Evolutionary conservation across 768 basidiomycete species (phyloP).

Genomic region (Termitomyces sp.): DNA sequence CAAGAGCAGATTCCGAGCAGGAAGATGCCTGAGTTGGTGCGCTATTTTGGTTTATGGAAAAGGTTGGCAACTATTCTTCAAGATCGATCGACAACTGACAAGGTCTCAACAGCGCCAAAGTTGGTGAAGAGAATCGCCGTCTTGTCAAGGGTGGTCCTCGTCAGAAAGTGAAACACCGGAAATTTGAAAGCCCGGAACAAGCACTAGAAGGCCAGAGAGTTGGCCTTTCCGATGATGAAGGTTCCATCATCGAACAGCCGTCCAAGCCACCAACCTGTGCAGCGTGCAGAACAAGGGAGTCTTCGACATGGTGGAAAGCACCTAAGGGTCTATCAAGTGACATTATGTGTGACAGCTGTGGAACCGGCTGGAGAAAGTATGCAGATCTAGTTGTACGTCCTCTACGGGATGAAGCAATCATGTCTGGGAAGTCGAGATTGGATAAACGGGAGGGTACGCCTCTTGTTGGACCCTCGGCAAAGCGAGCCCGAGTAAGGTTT

Average conservation of each 20-base stretch:
- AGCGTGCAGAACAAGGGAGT: conserved; percentile 80
- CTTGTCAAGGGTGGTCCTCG: conserved; percentile 36
- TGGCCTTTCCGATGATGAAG: conserved; percentile 66
- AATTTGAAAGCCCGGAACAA: conserved; percentile 33
- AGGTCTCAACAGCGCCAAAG: conserved; percentile 42
- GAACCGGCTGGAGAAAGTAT: conserved; percentile 89
- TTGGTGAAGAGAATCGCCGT: conserved; percentile 62
- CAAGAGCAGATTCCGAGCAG: conserved; percentile 69
- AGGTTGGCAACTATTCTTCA: conserved; percentile 37
- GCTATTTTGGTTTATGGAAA: conserved; percentile 86
- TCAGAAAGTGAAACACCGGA: conserved; percentile 27
- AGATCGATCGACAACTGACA: not conserved
- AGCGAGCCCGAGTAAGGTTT: conserved; percentile 40
- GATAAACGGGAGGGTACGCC: conserved; percentile 65
- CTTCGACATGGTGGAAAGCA: conserved; percentile 85
- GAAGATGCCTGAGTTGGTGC: conserved; percentile 70
- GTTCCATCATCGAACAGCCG: conserved; percentile 59
- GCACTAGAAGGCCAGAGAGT: conserved; percentile 41
- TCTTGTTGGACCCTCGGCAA: conserved; percentile 37
- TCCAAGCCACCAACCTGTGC: conserved; percentile 64
- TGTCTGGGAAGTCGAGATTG: conserved; percentile 44
- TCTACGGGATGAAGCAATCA: conserved; percentile 57
- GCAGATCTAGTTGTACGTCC: conserved; percentile 80
- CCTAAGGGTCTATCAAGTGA: conserved; percentile 77
- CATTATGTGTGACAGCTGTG: conserved; percentile 82